These are phyloP conservation scores for Fusarium sp. DNA, from an alignment of 2,329 filamentous ascomycete species.

Conservation along the genomic window DNA sequence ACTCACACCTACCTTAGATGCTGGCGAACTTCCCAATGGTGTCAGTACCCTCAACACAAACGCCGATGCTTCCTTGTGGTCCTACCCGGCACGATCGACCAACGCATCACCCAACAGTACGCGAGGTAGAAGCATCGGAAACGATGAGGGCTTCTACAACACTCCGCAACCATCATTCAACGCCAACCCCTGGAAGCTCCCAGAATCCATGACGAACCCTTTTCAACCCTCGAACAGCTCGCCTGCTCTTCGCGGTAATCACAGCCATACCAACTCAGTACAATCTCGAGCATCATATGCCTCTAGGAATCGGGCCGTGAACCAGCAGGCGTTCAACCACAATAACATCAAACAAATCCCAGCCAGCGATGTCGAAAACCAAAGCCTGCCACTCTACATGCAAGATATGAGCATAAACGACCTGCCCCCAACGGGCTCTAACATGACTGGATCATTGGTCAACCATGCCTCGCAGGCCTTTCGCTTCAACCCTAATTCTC, in stretches of 20 bases:
- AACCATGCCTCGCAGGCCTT: constrained; percentile 53
- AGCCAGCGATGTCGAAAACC: too few relatives aligned
- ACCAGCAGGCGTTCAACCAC: constrained; percentile 51
- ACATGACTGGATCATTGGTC: constrained; percentile 38
- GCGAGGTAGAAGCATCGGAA: constrained; percentile 60
- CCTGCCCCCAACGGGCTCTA: constrained; percentile 20
- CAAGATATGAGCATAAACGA: too few relatives aligned
- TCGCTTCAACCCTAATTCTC: constrained; percentile 60
- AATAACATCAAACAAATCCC: constrained; percentile 49
- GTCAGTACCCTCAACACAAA: constrained; percentile 75
- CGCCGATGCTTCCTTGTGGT: constrained; percentile 73
- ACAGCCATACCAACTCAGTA: constrained; percentile 53
- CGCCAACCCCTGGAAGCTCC: constrained; percentile 25
- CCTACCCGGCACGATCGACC: constrained; percentile 56
- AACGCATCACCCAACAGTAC: constrained; percentile 69
- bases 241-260: constrained; percentile 50
- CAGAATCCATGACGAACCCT: constrained; percentile 42
- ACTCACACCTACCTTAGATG: constrained; percentile 42
- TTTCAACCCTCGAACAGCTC: constrained; percentile 47
- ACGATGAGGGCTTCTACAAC: constrained; percentile 58
- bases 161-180: constrained; percentile 52
- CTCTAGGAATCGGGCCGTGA: constrained; percentile 58
- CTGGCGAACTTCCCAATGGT: constrained; percentile 64
- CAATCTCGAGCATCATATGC: constrained; percentile 59
- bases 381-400: too few relatives aligned